Percentiles rank a stretch among this genome's conserved stretches.
These are phyloP conservation scores for Crithidia thermophila DNA, from an alignment of 208 protist species.

Conservation along the genomic window DNA sequence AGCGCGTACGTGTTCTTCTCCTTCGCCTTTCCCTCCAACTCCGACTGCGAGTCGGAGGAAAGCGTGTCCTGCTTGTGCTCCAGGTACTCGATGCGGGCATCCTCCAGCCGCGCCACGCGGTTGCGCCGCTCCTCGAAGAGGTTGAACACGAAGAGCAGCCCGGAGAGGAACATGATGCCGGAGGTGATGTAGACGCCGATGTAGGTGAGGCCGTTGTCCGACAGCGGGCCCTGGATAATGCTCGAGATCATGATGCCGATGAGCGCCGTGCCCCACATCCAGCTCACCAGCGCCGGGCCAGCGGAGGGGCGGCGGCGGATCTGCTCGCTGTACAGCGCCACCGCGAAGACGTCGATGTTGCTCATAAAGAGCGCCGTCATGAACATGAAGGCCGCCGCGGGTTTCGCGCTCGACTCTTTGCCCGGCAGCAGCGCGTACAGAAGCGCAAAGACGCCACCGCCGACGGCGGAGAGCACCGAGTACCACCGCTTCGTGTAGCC, in stretches of 20 bases:
- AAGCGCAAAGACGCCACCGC: constrained; percentile 51
- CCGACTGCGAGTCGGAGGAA: neutral
- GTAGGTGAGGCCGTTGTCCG: constrained; percentile 38
- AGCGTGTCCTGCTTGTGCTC: constrained; percentile 2
- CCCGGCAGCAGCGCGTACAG: constrained; percentile 54
- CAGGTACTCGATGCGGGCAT: constrained; percentile 23
- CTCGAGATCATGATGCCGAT: constrained; percentile 50
- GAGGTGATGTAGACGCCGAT: constrained; percentile 47
- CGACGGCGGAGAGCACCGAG: constrained; percentile 49
- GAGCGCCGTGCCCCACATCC: constrained; percentile 61
- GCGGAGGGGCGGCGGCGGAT: constrained; percentile 40
- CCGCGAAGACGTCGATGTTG: constrained; percentile 67
- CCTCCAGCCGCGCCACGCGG: constrained; percentile 41
- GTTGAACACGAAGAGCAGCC: constrained; percentile 58
- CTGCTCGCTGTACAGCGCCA: constrained; percentile 69
- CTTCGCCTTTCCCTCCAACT: neutral
- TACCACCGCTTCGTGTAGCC: constrained; percentile 85
- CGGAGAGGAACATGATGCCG: constrained; percentile 46
- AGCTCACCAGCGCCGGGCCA: constrained; percentile 61
- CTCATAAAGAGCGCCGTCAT: constrained; percentile 50
- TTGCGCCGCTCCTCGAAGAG: constrained; percentile 57
- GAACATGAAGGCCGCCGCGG: constrained; percentile 48
- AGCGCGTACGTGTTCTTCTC: neutral
- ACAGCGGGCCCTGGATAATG: constrained; percentile 48
- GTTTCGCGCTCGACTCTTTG: constrained; percentile 31